Base-by-base conservation (phyloP, 306 rosid species). In the Glycyrrhiza uralensis region DNA sequence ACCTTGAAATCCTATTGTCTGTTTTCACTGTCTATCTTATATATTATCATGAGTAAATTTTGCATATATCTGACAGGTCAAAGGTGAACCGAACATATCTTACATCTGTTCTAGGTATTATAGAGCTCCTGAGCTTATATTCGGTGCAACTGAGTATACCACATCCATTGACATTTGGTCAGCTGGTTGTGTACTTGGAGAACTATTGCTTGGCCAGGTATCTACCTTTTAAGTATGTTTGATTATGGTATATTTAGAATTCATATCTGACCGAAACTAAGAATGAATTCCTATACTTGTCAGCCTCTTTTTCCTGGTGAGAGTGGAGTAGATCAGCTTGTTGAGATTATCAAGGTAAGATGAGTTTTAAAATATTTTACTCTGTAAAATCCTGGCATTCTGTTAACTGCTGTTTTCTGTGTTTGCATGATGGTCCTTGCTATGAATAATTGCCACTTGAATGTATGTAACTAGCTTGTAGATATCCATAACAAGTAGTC, bases 221-320 rank as follows among this genome's bases (percentile, higher is more conserved):
- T 39, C 77, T 59, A 7, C 19, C 57, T 6, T 46, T 72, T 58
- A 45, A 6, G 29, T 22, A 28, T 12, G 66, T 30, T 36, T 36
- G 41, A 20, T 71, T 79, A 6, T 42, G 11, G 18, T 71, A 9
- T 51, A 4, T 69, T 62, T 64, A 24, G 20, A 50, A 26, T 66
- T 75, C 76, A 39, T 22, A 26, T 47, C 13, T 23, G 38, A 4
- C 15, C 50, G 76, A 77, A 44, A 57, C 76, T 83, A 66, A 83
- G 54, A 75, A 71, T 49, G 12, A 20, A 5, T 56, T 71, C 24
- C 18, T 20, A 4, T 76, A 79, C 56, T 38, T 84, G 24, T 66
- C 93, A 92, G 96, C 97, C 96, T 52, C 82, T 89, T 17, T 92
- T 92, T 78, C 91, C 96, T 0, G 97, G 97, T n/a, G 92, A 89